These are phyloP conservation scores for Aspergillus awamori DNA, from an alignment of 2,329 filamentous ascomycete species.

Conservation along the genomic window DNA sequence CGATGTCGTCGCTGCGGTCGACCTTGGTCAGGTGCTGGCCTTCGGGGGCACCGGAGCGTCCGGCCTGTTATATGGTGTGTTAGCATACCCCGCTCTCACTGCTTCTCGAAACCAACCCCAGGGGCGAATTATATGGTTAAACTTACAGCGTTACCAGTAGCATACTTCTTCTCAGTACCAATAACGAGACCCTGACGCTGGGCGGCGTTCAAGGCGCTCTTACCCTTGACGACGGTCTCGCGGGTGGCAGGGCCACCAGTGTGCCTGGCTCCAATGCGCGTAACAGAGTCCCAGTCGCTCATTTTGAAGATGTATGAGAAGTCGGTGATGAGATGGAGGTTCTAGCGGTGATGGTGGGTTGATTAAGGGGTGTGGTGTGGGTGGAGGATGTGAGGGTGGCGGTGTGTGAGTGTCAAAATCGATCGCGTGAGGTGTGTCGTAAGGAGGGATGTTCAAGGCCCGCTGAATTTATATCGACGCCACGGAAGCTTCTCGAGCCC, in stretches of 20 bases:
- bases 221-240: constrained; percentile 88
- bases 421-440: constrained; percentile 34
- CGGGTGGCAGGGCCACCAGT: constrained; percentile 67
- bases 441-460: constrained; percentile 28
- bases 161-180: constrained; percentile 89
- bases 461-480: constrained; percentile 40
- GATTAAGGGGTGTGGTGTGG: not conserved
- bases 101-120: too few species aligned
- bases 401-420: constrained; percentile 18
- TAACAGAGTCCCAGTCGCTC: constrained; percentile 85
- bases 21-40: constrained; percentile 97
- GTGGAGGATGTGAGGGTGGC: constrained; percentile 16
- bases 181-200: constrained; percentile 76
- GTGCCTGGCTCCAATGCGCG: constrained; percentile 90
- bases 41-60: constrained; percentile 60
- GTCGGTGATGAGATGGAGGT: constrained; percentile 3
- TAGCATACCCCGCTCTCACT: not conserved
- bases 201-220: constrained; percentile 83
- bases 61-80: constrained; percentile 40
- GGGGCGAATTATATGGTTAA: not conserved
- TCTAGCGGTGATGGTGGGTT: not conserved
- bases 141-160: constrained; percentile 77
- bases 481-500: constrained; percentile 45
- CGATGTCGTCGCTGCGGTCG: constrained; percentile 94
- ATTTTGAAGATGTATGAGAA: constrained; percentile 41